Conservation (phyloP, 148 eudicot species). For the Arbutus unedo region DNA sequence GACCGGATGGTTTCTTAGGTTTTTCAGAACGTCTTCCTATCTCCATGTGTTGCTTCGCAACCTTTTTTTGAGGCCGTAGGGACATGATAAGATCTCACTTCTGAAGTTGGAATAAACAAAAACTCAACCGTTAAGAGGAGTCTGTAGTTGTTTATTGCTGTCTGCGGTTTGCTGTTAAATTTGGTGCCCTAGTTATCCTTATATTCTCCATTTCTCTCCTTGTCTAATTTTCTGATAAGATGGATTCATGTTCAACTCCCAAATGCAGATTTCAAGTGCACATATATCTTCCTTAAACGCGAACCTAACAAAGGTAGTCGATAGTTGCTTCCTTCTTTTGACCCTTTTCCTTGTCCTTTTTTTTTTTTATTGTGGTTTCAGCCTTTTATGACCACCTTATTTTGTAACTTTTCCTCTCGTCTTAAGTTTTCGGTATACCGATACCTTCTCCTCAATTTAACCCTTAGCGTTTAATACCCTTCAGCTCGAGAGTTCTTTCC, state of each 20-base stretch:
- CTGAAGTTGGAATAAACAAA: background rate
- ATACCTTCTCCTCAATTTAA: background rate
- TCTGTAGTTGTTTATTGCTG: background rate
- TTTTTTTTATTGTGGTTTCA: background rate
- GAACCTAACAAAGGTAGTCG: background rate
- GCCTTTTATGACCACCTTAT: background rate
- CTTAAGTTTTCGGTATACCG: background rate
- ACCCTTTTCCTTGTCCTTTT: background rate
- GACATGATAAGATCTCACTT: too few relatives aligned
- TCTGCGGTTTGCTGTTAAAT: background rate
- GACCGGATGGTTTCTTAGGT: too few relatives aligned
- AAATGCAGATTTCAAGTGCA: background rate
- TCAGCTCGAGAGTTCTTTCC: too few relatives aligned
- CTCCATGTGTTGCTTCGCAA: too few relatives aligned
- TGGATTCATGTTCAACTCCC: background rate
- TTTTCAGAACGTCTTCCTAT: too few relatives aligned
- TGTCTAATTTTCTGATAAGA: background rate
- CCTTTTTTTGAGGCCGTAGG: too few relatives aligned
- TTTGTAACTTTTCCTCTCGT: background rate
- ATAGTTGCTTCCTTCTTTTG: constrained; percentile 2
- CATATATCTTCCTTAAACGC: background rate
- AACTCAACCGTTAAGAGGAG: background rate
- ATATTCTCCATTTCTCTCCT: background rate
- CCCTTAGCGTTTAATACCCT: background rate
- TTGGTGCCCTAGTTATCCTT: background rate